Evolutionary conservation across 1,284 basidiomycete genomes (phyloP), one percentile per base, ranked within the genome.

Genomic region (Naganishia sp.): DNA sequence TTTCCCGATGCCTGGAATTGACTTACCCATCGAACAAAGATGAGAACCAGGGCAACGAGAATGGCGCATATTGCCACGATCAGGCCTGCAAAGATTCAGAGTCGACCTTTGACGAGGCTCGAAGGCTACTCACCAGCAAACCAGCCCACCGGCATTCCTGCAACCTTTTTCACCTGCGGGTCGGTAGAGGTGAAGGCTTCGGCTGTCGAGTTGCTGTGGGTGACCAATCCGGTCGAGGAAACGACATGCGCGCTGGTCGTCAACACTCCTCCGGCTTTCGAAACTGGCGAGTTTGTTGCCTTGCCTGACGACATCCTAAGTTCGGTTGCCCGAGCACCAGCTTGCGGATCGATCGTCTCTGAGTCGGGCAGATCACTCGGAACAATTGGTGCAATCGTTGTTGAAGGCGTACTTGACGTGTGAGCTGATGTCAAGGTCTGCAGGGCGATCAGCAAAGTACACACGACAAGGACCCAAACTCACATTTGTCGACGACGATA

Each of bases 1-100:
- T 31, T 25, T 3, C 3, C 11, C n/a, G 10, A 41, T 32, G 15
- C 18, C 3, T 21, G 5, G n/a, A 35, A 4, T 21, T 15, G 17
- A 49, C 56, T 35, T 31, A 61, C 58, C 58, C 58, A 61, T 50
- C 35, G 47, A 42, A 42, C 49, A n/a, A 35, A 21, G n/a, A 51
- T 28, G 25, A 61, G 18, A 23, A 42, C 49, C 11, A 15, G 47
- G 7, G 28, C 47, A n/a, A 61, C 25, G 39, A 42, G n/a, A 2
- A 35, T 6, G 15, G 50, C 17, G 13, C 49, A 25, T 3, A 60
- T n/a, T 17, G 32, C 58, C 7, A 61, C 21, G 32, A 61, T n/a
- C 17, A 61, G 47, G 21, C 58, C 58, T 28, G 23, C 23, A 41
- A 21, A 4, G 47, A 49, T 13, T 49, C 21, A 23, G n/a, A 25